phyloP scores from a whole-genome alignment of 2,329 filamentous ascomycete species.

The Cylindrodendrum hubeiense region DNA sequence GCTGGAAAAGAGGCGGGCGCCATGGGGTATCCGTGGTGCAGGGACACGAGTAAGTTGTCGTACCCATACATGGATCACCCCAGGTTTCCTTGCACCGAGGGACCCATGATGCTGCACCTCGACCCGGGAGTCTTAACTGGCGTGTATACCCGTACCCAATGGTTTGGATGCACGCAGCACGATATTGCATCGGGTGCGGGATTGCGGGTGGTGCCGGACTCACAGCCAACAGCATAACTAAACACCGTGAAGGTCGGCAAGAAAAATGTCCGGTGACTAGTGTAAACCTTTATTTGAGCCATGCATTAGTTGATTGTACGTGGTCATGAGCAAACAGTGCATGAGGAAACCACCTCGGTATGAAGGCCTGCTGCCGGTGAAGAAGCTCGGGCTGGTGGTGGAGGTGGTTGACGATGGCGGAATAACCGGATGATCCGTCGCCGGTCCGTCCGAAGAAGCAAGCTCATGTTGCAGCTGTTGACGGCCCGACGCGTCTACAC shows the following conservation, averaged over 20 bases:
- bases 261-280: background rate
- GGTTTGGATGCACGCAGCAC: background rate
- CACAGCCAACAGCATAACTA: background rate
- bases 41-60: background rate
- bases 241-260: background rate
- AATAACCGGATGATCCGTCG: background rate
- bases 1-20: background rate
- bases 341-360: background rate
- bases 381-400: background rate
- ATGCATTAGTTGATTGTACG: background rate
- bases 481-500: background rate
- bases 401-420: background rate
- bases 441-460: background rate
- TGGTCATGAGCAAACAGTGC: background rate
- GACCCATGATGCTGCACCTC: background rate
- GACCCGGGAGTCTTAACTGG: background rate
- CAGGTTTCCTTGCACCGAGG: background rate
- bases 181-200: background rate
- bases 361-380: background rate
- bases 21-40: background rate
- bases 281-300: too few relatives aligned
- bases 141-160: slow-evolving; percentile 5
- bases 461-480: background rate
- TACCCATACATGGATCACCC: slow-evolving; percentile 4
- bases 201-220: background rate